Conservation (phyloP, 805 yeast species). For the Saccharomycopsis vini region DNA sequence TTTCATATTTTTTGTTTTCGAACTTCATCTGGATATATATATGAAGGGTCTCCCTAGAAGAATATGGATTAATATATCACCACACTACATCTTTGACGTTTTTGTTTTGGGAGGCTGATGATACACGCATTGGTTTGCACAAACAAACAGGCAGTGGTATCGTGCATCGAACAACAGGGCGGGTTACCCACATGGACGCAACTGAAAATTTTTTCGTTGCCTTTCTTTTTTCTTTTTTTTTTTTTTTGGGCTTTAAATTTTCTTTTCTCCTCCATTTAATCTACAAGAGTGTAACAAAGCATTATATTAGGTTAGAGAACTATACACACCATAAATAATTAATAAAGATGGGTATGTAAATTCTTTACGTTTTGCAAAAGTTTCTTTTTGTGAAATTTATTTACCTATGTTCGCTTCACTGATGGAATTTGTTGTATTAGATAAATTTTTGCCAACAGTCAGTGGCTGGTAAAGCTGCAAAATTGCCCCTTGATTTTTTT, state of each 20-base stretch:
- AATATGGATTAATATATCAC: no score
- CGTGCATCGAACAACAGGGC: neutral
- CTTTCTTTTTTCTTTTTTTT: neutral
- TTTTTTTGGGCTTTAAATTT: neutral
- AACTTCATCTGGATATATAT: no score
- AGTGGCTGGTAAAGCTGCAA: no score
- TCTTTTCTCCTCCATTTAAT: neutral
- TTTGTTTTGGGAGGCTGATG: no score
- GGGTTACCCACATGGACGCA: neutral
- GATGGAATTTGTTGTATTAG: neutral
- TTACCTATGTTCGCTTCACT: neutral
- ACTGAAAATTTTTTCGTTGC: neutral
- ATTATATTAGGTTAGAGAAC: no score
- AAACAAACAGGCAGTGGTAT: no score
- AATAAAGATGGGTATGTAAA: conserved; percentile 10
- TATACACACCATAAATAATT: neutral
- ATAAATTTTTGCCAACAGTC: no score
- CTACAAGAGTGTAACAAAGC: neutral
- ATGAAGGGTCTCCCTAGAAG: no score
- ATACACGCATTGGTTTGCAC: no score
- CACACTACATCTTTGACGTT: no score
- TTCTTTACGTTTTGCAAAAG: neutral
- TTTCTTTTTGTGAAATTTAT: neutral
- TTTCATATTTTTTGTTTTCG: no score
- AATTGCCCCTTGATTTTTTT: no score